phyloP scores from a whole-genome alignment of 1,284 basidiomycete species.

The Boletus mariae region DNA sequence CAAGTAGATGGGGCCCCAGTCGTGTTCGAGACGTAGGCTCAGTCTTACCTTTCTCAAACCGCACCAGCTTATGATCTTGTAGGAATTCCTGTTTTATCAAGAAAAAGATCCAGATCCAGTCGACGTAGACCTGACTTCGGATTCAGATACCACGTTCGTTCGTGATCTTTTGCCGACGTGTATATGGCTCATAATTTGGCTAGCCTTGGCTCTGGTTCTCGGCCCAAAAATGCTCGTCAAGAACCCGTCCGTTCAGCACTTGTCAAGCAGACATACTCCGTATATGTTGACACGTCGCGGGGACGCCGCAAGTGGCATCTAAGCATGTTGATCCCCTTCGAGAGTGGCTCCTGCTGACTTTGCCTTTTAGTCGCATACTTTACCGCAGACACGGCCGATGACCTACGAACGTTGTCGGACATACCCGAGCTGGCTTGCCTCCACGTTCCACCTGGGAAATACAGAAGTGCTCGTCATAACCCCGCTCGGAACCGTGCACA shows the following conservation, averaged over 20 bases:
- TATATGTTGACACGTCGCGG: slow-evolving; percentile 57
- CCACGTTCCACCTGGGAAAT: slow-evolving; percentile 55
- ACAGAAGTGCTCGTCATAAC: slow-evolving; percentile 57
- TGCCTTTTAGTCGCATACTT: slow-evolving; percentile 61
- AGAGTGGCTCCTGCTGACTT: slow-evolving; percentile 6
- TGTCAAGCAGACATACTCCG: slow-evolving; percentile 78
- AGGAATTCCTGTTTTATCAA: slow-evolving; percentile 78
- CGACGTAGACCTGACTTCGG: slow-evolving; percentile 44
- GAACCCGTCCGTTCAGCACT: slow-evolving; percentile 48
- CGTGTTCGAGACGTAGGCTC: slow-evolving; percentile 66
- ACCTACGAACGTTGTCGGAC: slow-evolving; percentile 56
- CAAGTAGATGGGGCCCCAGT: slow-evolving; percentile 64
- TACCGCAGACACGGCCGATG: slow-evolving; percentile 55
- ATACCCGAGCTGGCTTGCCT: slow-evolving; percentile 50
- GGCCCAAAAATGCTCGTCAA: slow-evolving; percentile 34
- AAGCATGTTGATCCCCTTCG: slow-evolving; percentile 43
- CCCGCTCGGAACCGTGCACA: slow-evolving; percentile 30
- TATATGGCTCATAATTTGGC: slow-evolving; percentile 17
- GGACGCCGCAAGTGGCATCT: slow-evolving; percentile 76
- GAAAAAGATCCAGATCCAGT: slow-evolving; percentile 49
- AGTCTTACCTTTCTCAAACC: slow-evolving; percentile 1
- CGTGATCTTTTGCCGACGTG: neutral
- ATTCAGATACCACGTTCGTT: slow-evolving; percentile 43
- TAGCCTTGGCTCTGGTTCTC: slow-evolving; percentile 35
- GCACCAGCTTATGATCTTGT: slow-evolving; percentile 9